Conservation (phyloP, 176 grass and related monocot genomes). For the Hordeum marinum region DNA sequence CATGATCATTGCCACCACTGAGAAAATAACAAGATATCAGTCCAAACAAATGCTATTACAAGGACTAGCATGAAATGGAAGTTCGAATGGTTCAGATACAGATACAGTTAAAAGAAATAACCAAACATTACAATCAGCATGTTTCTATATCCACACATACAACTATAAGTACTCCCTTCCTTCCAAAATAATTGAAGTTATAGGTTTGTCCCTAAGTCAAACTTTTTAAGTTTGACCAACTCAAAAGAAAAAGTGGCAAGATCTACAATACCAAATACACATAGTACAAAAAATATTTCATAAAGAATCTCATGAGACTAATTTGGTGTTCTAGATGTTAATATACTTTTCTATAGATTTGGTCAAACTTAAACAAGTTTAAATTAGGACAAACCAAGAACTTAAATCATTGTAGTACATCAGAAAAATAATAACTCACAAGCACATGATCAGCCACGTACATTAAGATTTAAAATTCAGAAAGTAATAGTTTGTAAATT, state of each 20-base stretch:
- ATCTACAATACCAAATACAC: no score
- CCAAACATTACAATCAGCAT: constrained; percentile 3
- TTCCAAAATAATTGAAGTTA: no score
- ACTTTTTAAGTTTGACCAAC: no score
- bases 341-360: no score
- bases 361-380: no score
- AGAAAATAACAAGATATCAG: constrained; percentile 21
- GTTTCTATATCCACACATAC: not conserved
- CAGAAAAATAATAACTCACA: constrained; percentile 14
- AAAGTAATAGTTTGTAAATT: constrained; percentile 6
- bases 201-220: no score
- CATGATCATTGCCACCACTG: constrained; percentile 96
- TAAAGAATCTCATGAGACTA: no score
- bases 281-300: no score
- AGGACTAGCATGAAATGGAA: not conserved
- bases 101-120: not conserved
- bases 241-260: no score
- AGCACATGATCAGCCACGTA: not conserved
- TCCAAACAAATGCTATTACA: not conserved
- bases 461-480: not conserved
- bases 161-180: not conserved
- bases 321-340: no score
- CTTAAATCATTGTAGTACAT: not conserved
- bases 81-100: not conserved
- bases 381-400: no score